phyloP scores from a whole-genome alignment of 441 rosid genomes.

The Hura crepitans region DNA sequence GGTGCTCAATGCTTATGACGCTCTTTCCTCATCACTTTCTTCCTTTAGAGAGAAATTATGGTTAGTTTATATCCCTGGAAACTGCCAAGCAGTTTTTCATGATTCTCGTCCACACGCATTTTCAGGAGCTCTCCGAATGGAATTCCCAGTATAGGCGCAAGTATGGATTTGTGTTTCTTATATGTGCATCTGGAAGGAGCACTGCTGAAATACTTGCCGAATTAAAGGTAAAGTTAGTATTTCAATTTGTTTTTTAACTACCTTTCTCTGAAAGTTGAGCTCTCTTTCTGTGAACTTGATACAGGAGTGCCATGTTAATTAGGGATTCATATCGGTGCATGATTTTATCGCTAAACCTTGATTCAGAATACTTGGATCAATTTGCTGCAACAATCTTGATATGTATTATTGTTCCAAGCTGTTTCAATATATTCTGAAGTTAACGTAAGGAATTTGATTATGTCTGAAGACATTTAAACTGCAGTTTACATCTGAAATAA shows the following conservation, averaged over 20 bases:
- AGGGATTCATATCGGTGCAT: neutral
- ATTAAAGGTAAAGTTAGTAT: constrained; percentile 50
- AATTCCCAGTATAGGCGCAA: constrained; percentile 53
- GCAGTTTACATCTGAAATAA: neutral
- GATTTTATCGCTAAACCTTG: neutral
- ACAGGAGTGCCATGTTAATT: neutral
- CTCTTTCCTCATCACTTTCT: neutral
- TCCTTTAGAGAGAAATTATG: neutral
- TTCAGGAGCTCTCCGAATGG: constrained; percentile 68
- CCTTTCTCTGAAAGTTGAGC: neutral
- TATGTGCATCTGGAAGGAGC: constrained; percentile 73
- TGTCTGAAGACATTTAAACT: neutral
- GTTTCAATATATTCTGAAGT: neutral
- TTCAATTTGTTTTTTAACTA: neutral
- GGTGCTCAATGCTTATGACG: neutral
- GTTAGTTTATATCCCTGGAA: neutral
- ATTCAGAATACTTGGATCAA: neutral
- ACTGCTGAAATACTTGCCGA: constrained; percentile 65
- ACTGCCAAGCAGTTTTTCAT: too few species aligned
- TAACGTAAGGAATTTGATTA: neutral
- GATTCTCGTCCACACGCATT: neutral
- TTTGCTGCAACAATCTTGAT: neutral
- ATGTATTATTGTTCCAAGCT: neutral
- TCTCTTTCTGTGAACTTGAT: neutral
- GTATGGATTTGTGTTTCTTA: constrained; percentile 68